Base-by-base conservation (phyloP, 257 asterid species). In the Nicotiana obtusifolia region DNA sequence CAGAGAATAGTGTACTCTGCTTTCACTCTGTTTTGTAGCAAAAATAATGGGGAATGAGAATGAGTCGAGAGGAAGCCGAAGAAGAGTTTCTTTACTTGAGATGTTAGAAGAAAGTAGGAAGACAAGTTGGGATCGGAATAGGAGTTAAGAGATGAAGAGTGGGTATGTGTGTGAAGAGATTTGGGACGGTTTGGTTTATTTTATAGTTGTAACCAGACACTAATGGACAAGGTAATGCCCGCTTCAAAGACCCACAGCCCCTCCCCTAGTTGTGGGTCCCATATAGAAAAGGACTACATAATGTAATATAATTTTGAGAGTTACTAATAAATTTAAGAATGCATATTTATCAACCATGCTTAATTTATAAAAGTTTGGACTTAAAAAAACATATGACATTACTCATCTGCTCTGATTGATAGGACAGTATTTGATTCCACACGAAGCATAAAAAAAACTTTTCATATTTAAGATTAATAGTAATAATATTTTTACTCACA, bases 151-250 rank as follows among this genome's bases (percentile, higher is more conserved):
- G 83, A 26, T 64, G 81, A 84, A 62, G 64, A 41, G 75, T 22
- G 83, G 24, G 82, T 81, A 33, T 79, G 35, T 82, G 81, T 82
- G 85, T 81, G 90, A 26, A 86, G 83, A 82, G 81, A 81, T 80
- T 80, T 84, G 83, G 88, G 80, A 91, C 92, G 81, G 84, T 90
- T 86, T 86, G 83, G 86, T 80, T 61, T 81, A 62, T 89, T 91
- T 91, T 93, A 93, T 93, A 93, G 93, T 88, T 85, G 89, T 56
- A 82, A 81, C 66, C 31, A 56, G 62, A 86, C 90, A 84, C 90
- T 57, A 89, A 82, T 87, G 68, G 93, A 88, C 92, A 88, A 88
- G 80, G 54, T 64, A 44, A 81, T 77, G 76, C 44, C 85, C 86
- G 1, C 56, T 26, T 64, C 78, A 11, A 77, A 78, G 64, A 79